These are phyloP conservation scores for Fragaria vesca DNA, from an alignment of 306 rosid species.

Conservation along the genomic window DNA sequence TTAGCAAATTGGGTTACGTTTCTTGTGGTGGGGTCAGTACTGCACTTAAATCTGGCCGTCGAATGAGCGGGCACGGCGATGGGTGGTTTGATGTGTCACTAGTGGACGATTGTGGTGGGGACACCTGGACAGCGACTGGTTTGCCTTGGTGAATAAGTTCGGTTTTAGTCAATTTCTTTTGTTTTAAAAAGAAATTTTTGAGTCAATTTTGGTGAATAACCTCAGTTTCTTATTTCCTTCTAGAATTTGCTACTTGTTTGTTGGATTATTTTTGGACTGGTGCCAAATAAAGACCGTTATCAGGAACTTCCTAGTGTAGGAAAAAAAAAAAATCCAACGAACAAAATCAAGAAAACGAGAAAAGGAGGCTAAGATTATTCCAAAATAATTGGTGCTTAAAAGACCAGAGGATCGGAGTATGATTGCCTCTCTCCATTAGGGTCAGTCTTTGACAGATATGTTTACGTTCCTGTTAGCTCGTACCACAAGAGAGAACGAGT, in stretches of 20 bases:
- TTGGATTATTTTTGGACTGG: not conserved
- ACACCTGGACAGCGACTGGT: not conserved
- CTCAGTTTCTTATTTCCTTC: not conserved
- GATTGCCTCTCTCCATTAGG: no score
- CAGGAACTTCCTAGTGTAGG: not conserved
- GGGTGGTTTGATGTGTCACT: slow-evolving; percentile 6
- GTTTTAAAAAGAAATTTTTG: not conserved
- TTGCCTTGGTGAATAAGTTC: slow-evolving; percentile 2
- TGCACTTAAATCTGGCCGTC: slow-evolving; percentile 5
- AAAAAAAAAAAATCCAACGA: no score
- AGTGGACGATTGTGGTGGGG: slow-evolving; percentile 15
- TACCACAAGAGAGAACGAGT: no score
- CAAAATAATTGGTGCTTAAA: no score
- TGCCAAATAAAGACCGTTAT: not conserved
- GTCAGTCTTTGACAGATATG: no score
- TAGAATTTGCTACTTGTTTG: not conserved
- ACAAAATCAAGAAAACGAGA: no score
- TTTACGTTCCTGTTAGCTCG: no score
- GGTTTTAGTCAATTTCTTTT: not conserved
- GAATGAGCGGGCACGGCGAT: not conserved
- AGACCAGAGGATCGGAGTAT: no score
- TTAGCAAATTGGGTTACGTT: slow-evolving; percentile 15
- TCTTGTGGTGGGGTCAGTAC: slow-evolving; percentile 10
- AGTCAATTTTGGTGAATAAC: not conserved
- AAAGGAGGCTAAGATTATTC: no score